These are phyloP conservation scores for Fusarium penzigii DNA, from an alignment of 2,329 filamentous ascomycete species.

Conservation along the genomic window DNA sequence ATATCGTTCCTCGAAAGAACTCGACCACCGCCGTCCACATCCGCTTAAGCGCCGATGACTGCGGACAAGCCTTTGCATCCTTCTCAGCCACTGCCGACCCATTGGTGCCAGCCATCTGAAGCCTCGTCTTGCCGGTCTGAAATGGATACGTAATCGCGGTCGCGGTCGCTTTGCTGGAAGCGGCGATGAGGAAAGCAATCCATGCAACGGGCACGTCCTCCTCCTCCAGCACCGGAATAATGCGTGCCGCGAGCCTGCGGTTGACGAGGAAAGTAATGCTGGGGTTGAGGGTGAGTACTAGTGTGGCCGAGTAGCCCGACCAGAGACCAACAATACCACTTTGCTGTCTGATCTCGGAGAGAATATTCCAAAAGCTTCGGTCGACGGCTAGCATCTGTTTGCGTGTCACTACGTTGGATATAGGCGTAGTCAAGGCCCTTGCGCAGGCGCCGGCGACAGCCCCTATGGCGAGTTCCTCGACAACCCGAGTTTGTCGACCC, in stretches of 20 bases:
- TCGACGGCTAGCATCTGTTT: constrained; percentile 66
- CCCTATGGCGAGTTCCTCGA: constrained; percentile 75
- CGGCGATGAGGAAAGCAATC: constrained; percentile 58
- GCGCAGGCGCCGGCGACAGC: constrained; percentile 73
- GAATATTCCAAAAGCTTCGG: constrained; percentile 56
- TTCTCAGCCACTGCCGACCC: constrained; percentile 5
- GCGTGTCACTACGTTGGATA: constrained; percentile 79
- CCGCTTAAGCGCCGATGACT: not conserved
- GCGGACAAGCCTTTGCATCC: constrained; percentile 7
- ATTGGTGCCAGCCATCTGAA: constrained; percentile 58
- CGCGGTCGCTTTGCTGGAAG: constrained; percentile 75
- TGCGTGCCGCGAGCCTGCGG: constrained; percentile 63
- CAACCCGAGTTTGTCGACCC: constrained; percentile 52
- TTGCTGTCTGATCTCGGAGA: constrained; percentile 63
- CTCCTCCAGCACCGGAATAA: constrained; percentile 53
- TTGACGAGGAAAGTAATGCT: constrained; percentile 85
- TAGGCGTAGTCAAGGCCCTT: constrained; percentile 75
- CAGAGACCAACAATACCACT: constrained; percentile 77
- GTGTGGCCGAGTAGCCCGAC: constrained; percentile 81
- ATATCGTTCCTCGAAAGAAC: constrained; percentile 52
- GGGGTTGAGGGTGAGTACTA: constrained; percentile 83
- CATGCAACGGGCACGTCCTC: constrained; percentile 41
- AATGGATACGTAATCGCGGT: constrained; percentile 82
- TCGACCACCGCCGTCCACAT: constrained; percentile 16
- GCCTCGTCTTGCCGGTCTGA: constrained; percentile 77